Evolutionary conservation across 306 rosid genomes (phyloP), one percentile per base, ranked within the genome.

Genomic region (Benincasa hispida): DNA sequence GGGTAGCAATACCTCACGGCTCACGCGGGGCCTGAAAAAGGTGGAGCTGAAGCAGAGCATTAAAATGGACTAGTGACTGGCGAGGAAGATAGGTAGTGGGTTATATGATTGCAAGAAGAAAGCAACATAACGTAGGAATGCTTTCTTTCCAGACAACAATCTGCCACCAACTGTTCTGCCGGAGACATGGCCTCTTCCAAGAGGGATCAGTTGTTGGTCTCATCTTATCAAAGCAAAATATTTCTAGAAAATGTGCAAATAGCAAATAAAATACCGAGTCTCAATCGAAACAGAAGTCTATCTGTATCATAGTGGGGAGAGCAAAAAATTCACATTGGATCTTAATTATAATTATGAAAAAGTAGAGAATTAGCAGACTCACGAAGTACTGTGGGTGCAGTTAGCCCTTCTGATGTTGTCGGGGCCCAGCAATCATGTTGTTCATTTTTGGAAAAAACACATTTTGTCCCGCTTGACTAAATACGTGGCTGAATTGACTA

Each of bases 51-150:
- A 69, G 57, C 57, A 42, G 5, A 15, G 21, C 30, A 7, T 5
- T 22, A 69, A 25, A 27, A 48, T 27, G 68, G 15, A 76, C 79
- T 39, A 42, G 75, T 69, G 57, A 68, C 58, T 70, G 75, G 24
- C 75, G 8, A 47, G 76, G 48, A 9, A 72, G 42, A 5, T 15
- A 48, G 59, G 56, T 27, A 27, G 76, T 72, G 76, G 42, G 18
- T 7, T 45, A 48, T 72, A 72, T 72, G 76, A 72, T 72, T 72
- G 76, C 76, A 72, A 72, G 22, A 72, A 4, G 76, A 72, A 72
- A 72, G 76, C 76, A 70, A 45, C 75, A 47, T 45, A 70, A 47
- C 76, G 21, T 72, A 48, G 42, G 76, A 72, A 45, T 24, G 75
- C 54, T 69, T 22, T 45, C 56, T 42, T 69, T 66, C 21, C 55